Evolutionary conservation across 345 rosid genomes (phyloP).

Genomic region (Eucalyptus sp.): DNA sequence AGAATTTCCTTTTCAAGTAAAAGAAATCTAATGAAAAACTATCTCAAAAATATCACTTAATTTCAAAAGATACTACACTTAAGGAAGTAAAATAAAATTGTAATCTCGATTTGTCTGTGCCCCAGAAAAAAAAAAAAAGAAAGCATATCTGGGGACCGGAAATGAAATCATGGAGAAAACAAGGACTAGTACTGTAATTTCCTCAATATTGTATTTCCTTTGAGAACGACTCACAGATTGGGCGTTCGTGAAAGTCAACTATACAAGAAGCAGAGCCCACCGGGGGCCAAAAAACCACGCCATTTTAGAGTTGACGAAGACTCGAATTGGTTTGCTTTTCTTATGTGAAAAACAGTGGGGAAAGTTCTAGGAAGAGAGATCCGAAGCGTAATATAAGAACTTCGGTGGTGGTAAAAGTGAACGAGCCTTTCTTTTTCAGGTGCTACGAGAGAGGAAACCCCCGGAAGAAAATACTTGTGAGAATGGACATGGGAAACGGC

Average conservation of each 20-base stretch:
- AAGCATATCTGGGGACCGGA: too few relatives aligned
- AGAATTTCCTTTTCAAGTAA: not conserved
- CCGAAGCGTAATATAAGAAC: not conserved
- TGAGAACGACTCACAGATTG: fast-evolving
- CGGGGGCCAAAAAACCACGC: too few relatives aligned
- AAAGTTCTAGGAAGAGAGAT: not conserved
- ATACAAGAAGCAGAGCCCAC: too few relatives aligned
- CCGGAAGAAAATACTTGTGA: not conserved
- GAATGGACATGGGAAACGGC: not conserved
- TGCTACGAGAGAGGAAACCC: not conserved
- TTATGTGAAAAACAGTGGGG: not conserved
- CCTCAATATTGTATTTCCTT: too few relatives aligned
- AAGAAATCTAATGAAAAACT: not conserved
- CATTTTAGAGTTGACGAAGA: too few relatives aligned
- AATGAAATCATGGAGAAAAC: not conserved
- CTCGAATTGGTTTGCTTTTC: too few relatives aligned
- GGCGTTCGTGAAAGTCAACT: too few relatives aligned
- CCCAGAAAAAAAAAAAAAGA: too few relatives aligned
- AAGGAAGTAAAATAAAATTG: not conserved
- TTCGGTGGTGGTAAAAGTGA: too few relatives aligned
- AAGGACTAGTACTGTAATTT: too few relatives aligned
- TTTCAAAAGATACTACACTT: not conserved
- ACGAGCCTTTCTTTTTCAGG: not conserved
- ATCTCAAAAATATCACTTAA: not conserved
- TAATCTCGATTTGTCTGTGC: not conserved